phyloP scores from a whole-genome alignment of 2,329 filamentous ascomycete species.

The Talaromyces pinophilus region DNA sequence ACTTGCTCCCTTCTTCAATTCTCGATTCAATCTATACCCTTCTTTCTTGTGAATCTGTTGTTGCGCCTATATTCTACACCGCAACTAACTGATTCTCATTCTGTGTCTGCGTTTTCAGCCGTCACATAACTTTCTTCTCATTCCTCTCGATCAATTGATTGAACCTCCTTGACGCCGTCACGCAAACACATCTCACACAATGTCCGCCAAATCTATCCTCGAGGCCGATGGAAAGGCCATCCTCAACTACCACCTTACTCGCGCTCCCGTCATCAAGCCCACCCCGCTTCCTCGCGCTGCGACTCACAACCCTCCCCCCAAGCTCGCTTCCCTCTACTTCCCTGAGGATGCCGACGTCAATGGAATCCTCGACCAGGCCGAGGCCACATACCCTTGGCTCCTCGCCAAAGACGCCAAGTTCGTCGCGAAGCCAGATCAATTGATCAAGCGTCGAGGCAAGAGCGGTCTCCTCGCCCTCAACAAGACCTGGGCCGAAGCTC shows the following conservation, averaged over 20 bases:
- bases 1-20: not conserved
- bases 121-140: slow-evolving; percentile 4
- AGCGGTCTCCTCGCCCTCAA: slow-evolving; percentile 94
- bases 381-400: slow-evolving; percentile 96
- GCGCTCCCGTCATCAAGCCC: slow-evolving; percentile 95
- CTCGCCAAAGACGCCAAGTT: slow-evolving; percentile 81
- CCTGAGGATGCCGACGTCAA: slow-evolving; percentile 81
- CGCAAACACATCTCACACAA: slow-evolving; percentile 47
- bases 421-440: slow-evolving; percentile 98
- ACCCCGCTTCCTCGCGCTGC: slow-evolving; percentile 81
- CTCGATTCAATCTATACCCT: slow-evolving; percentile 1
- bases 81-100: not conserved
- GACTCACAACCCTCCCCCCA: slow-evolving; percentile 89
- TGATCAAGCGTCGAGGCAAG: slow-evolving; percentile 99
- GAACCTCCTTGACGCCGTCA: not conserved
- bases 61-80: slow-evolving; percentile 1
- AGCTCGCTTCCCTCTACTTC: slow-evolving; percentile 90
- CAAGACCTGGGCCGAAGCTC: slow-evolving; percentile 94
- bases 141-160: not conserved
- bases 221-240: slow-evolving; percentile 99
- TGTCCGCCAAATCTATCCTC: slow-evolving; percentile 96
- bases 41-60: not conserved
- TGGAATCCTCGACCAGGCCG: slow-evolving; percentile 88
- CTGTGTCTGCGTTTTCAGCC: not conserved
- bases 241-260: slow-evolving; percentile 99